phyloP scores from a whole-genome alignment of 1,139 yeast genomes.

The Geotrichum klebahnii region DNA sequence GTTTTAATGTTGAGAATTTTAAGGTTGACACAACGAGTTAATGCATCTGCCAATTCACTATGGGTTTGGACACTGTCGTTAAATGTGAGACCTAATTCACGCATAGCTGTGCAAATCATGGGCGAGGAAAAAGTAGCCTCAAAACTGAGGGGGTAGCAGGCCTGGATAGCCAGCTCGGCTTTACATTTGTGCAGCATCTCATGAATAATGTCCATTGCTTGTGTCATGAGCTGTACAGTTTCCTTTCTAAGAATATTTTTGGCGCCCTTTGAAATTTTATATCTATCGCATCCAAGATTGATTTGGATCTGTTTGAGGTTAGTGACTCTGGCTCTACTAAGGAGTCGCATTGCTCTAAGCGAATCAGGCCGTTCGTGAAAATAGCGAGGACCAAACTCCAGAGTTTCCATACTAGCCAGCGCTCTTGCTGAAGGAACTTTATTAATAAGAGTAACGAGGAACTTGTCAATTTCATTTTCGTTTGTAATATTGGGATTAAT shows the following conservation, averaged over 20 bases:
- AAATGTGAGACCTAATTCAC: conserved; percentile 20
- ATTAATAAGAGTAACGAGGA: conserved; percentile 11
- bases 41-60: conserved; percentile 19
- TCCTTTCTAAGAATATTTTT: conserved; percentile 9
- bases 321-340: conserved; percentile 19
- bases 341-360: conserved; percentile 16
- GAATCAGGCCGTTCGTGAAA: conserved; percentile 19
- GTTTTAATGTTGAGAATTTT: conserved; percentile 22
- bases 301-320: conserved; percentile 20
- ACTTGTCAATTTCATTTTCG: conserved; percentile 14
- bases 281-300: conserved; percentile 20
- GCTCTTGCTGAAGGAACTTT: conserved; percentile 21
- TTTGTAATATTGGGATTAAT: conserved; percentile 19
- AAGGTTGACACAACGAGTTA: conserved; percentile 17
- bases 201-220: conserved; percentile 19
- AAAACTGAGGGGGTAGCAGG: conserved; percentile 21
- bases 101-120: conserved; percentile 15
- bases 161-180: conserved; percentile 19
- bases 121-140: conserved; percentile 19
- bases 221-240: conserved; percentile 18
- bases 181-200: conserved; percentile 20
- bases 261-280: conserved; percentile 20
- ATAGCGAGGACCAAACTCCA: conserved; percentile 20
- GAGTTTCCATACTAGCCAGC: conserved; percentile 16
- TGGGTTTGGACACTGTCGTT: conserved; percentile 20